phyloP scores from a whole-genome alignment of 192 early-diverging fungal genomes.

The Phlyctochytrium planicorne region DNA sequence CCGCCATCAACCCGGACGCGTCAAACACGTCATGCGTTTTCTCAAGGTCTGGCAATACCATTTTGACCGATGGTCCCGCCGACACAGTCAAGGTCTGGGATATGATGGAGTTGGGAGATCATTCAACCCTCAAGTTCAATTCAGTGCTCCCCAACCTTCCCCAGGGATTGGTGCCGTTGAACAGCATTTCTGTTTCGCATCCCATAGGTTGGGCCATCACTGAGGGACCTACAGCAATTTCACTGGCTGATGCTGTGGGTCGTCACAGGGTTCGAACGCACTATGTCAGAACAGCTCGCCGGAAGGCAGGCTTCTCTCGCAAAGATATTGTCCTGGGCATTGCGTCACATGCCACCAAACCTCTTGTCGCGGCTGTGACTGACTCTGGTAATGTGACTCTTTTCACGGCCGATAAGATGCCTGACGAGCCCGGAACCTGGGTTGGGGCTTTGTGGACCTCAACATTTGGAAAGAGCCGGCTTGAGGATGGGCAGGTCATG shows the following conservation, averaged over 20 bases:
- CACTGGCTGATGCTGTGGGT: slow-evolving; percentile 20
- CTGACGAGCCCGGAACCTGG: slow-evolving; percentile 6
- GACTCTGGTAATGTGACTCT: slow-evolving; percentile 30
- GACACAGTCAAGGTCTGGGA: slow-evolving; percentile 23
- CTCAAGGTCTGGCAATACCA: slow-evolving; percentile 25
- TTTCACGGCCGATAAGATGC: slow-evolving; percentile 20
- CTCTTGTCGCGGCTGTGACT: slow-evolving; percentile 25
- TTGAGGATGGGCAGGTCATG: slow-evolving; percentile 14
- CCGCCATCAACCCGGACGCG: slow-evolving; percentile 9
- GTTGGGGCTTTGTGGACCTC: slow-evolving; percentile 3
- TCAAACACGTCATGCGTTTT: slow-evolving; percentile 12
- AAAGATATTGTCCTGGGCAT: slow-evolving; percentile 27
- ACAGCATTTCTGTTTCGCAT: background rate
- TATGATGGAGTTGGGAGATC: slow-evolving; percentile 27
- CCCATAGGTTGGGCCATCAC: slow-evolving; percentile 31
- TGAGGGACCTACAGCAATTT: slow-evolving; percentile 13
- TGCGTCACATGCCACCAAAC: slow-evolving; percentile 22
- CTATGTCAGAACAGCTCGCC: background rate
- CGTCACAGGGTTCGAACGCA: slow-evolving; percentile 1
- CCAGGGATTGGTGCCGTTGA: slow-evolving; percentile 16
- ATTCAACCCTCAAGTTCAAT: slow-evolving; percentile 9
- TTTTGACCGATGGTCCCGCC: slow-evolving; percentile 26
- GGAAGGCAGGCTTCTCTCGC: slow-evolving; percentile 19
- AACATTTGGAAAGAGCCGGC: slow-evolving; percentile 11
- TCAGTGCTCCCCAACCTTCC: slow-evolving; percentile 16